Conservation (phyloP, 2,329 filamentous ascomycete genomes). For the Fusarium heterosporum region DNA sequence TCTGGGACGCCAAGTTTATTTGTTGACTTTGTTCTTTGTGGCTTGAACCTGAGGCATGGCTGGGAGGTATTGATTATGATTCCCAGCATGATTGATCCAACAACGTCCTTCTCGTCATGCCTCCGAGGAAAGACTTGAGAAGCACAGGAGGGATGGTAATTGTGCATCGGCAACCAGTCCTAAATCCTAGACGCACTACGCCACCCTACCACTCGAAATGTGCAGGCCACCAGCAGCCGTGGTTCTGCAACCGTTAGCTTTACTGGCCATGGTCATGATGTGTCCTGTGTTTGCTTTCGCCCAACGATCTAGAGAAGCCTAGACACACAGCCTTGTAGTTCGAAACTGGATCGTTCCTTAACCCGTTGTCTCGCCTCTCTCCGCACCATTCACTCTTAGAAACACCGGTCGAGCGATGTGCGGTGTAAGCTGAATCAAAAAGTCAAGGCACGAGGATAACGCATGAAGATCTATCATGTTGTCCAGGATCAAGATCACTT, state of each 20-base stretch:
- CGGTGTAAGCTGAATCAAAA: constrained; percentile 10
- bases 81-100: constrained; percentile 1
- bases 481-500: constrained; percentile 5
- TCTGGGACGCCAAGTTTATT: constrained; percentile 26
- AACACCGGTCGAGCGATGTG: constrained; percentile 2
- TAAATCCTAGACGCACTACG: constrained; percentile 11
- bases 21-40: constrained; percentile 28
- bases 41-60: constrained; percentile 18
- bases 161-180: constrained; percentile 3
- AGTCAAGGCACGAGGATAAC: constrained; percentile 14
- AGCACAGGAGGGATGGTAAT: constrained; percentile 8
- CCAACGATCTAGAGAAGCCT: constrained; percentile 7
- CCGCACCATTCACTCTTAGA: neutral
- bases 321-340: constrained; percentile 8
- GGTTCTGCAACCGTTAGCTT: constrained; percentile 4
- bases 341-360: constrained; percentile 8
- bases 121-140: neutral
- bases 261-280: constrained; percentile 14
- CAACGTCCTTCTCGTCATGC: neutral
- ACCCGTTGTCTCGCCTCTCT: constrained; percentile 14
- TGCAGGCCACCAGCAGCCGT: constrained; percentile 11
- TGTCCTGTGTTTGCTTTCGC: constrained; percentile 7
- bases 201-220: constrained; percentile 20
- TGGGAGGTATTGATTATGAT: constrained; percentile 5
- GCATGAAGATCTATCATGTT: constrained; percentile 3